These are phyloP conservation scores for Kappamyces sp. DNA, from an alignment of 192 early-diverging fungal genomes.

Conservation along the genomic window DNA sequence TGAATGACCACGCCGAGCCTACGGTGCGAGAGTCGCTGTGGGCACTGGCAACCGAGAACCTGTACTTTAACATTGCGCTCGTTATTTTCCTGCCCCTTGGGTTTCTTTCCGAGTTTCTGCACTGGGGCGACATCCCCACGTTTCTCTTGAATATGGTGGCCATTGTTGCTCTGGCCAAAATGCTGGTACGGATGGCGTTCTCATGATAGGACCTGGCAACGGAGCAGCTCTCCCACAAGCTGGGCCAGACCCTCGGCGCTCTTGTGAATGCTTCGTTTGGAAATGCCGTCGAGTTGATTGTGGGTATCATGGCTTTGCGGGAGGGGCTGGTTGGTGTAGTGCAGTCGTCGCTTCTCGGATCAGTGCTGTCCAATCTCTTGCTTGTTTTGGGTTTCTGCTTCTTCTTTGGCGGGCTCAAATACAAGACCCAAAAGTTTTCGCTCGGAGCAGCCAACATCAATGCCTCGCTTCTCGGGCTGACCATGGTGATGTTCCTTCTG, in stretches of 20 bases:
- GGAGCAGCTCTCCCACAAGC: constrained; percentile 57
- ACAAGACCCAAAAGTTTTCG: constrained; percentile 55
- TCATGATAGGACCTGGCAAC: constrained; percentile 60
- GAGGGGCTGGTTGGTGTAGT: constrained; percentile 76
- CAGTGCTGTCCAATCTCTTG: constrained; percentile 81
- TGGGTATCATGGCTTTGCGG: constrained; percentile 74
- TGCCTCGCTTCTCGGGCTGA: constrained; percentile 17
- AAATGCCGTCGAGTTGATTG: constrained; percentile 75
- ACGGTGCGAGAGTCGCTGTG: constrained; percentile 18
- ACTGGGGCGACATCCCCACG: constrained; percentile 56
- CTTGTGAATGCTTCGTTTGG: constrained; percentile 77
- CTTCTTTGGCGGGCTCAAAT: constrained; percentile 73
- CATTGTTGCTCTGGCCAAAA: constrained; percentile 81
- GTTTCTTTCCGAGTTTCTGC: constrained; percentile 53
- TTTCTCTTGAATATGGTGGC: constrained; percentile 86
- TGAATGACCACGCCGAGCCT: constrained; percentile 3
- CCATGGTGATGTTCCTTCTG: constrained; percentile 21
- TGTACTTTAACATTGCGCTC: constrained; percentile 48
- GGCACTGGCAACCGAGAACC: constrained; percentile 15
- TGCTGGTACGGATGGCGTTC: constrained; percentile 39
- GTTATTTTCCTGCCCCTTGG: constrained; percentile 77
- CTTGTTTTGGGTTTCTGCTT: constrained; percentile 84
- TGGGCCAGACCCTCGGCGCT: constrained; percentile 59
- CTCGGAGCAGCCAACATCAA: constrained; percentile 17
- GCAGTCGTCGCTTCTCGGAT: constrained; percentile 82